Conservation (phyloP, 106 monocot species). For the Dendrobium nobile region DNA sequence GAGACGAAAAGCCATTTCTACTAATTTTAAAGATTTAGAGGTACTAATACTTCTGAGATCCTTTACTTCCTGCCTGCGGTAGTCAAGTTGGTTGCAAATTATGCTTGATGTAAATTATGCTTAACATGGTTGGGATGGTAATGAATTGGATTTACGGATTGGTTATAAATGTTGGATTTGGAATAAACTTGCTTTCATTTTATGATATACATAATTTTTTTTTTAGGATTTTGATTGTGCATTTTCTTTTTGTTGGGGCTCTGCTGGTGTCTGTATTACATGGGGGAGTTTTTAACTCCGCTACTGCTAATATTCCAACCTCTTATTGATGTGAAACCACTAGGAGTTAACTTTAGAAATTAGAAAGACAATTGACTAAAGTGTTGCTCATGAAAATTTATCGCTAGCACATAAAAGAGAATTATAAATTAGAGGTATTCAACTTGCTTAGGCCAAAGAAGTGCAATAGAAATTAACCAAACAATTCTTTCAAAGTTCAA, state of each 20-base stretch:
- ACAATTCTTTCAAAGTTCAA: too few species aligned
- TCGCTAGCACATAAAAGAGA: too few species aligned
- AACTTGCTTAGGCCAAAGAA: too few species aligned
- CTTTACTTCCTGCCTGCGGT: not conserved
- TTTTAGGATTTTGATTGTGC: not conserved
- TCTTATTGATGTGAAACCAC: too few species aligned
- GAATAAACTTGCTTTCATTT: not conserved
- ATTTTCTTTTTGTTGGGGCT: not conserved
- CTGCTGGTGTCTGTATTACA: not conserved
- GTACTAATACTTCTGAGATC: constrained; percentile 17
- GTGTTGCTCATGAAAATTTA: too few species aligned
- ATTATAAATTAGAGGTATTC: too few species aligned
- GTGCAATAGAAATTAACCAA: too few species aligned
- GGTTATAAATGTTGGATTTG: not conserved
- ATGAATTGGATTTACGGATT: not conserved
- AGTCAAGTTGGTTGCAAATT: not conserved
- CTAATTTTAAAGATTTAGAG: constrained; percentile 31
- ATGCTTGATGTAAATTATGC: not conserved
- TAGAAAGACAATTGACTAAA: too few species aligned
- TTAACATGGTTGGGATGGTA: not conserved
- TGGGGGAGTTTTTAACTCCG: not conserved
- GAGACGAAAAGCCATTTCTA: constrained; percentile 77
- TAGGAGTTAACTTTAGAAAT: too few species aligned
- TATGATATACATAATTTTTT: not conserved
- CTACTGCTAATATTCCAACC: not conserved